Evolutionary conservation across 23 red algal genomes (phyloP).

Genomic region (Gracilaria caudata): DNA sequence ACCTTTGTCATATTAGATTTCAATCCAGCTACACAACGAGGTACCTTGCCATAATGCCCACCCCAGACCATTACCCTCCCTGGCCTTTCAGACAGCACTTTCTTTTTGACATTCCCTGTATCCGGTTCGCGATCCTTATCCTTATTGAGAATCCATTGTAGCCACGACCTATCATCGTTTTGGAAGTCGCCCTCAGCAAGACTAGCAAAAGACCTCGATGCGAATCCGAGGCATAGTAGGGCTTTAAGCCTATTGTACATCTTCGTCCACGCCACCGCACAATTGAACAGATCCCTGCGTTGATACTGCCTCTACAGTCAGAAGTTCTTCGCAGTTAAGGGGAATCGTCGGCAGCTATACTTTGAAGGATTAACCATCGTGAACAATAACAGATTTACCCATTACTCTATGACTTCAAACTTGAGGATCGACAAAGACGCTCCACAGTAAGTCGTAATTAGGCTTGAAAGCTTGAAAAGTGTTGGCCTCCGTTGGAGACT

Average conservation of each 20-base stretch:
- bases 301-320: neutral
- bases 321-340: neutral
- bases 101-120: neutral
- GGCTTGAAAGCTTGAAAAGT: neutral
- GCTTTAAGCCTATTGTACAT: neutral
- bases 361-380: no score
- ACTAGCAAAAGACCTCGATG: neutral
- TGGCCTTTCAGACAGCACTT: neutral
- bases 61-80: conserved; percentile 28
- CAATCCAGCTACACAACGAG: neutral
- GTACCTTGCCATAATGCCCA: neutral
- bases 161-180: neutral
- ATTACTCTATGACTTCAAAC: no score
- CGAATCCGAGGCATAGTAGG: neutral
- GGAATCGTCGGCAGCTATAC: no score
- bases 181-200: neutral
- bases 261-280: neutral
- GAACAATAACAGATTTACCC: no score
- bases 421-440: no score
- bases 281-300: neutral
- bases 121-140: neutral
- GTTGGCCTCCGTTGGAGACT: conserved; percentile 12
- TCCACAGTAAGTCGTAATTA: no score
- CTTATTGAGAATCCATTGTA: conserved; percentile 1
- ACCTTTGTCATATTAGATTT: neutral